Evolutionary conservation across 805 yeast species (phyloP), one percentile per base, ranked within the genome.

Genomic region (Wickerhamiella alocasiicola): DNA sequence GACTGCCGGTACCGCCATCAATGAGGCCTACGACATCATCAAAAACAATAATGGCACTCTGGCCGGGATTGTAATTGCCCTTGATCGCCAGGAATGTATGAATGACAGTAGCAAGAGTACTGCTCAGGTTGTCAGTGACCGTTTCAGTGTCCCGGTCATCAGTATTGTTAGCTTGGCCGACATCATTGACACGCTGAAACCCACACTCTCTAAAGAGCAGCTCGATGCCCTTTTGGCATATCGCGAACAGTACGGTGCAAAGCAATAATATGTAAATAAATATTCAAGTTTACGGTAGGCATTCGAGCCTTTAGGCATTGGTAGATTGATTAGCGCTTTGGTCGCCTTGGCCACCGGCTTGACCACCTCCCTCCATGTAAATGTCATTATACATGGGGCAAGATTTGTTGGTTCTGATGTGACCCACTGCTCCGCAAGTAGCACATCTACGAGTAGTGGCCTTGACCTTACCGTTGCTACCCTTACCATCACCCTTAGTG

Each of bases 1-100:
- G 78, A 88, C 97, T 45, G 97, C 97, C 1, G 98, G 98, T 30
- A 91, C 97, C 44, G 97, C 98, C 37, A 85, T 87, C 58, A 81
- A 81, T 53, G 97, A 91, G 64, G 96, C 97, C 0, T 81, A 82
- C 53, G 74, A 70, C 36, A 80, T 91, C 54, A 84, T 91, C 52
- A 62, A 63, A 19, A 62, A 54, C 19, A 88, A 76, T 49, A 65
- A 72, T 26, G 98, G 95, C 36, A 55, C 63, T 11, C 79, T 84
- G 17, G 81, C 76, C 35, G 97, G 94, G 6, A 74, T 84, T 43
- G 78, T 85, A 45, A 82, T 91, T 55, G 94, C 95, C 6, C 72
- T 91, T 51, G 98, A 91, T 61, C 78, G 98, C 68, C 94, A 87
- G 67, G 98, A 91, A 65, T 58, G 63, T 43, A 77, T 91, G 36